Evolutionary conservation across 345 rosid genomes (phyloP), one percentile per base, ranked within the genome.

Genomic region (Trapa bicornis): DNA sequence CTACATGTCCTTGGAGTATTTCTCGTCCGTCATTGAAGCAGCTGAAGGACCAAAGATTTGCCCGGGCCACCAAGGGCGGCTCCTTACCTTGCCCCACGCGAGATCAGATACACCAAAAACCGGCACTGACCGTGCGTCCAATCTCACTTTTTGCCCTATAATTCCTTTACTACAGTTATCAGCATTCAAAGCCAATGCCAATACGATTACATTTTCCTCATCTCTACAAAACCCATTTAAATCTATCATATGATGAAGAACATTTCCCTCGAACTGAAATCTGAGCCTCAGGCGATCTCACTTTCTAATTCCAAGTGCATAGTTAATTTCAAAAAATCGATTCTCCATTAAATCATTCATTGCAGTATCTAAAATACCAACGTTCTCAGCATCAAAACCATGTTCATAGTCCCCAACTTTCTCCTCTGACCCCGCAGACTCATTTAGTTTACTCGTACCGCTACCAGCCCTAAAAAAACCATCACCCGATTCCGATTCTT

Each of bases 51-150:
- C 86, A 79, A 85, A 78, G 65, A 86, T 77, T 76, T 87, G 94
- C 56, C 89, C 96, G 4, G 96, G 96, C 96, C 98, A 89, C 98
- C 98, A 92, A 0, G 95, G 96, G 79, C 88, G 93, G 75, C 96
- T 86, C 79, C 82, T 83, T 38, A 86, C 91, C 75, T 92, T 92
- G 61, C 85, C 96, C 98, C 98, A 92, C 42, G 89, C 89, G 65
- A 92, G 76, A 80, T 87, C 96, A 17, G 81, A 71, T 11, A 66
- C 83, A 75, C 78, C 47, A 41, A 83, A 67, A 56, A 66, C 75
- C 47, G 6, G 42, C 48, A 74, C 76, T 1, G 53, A 56, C 37
- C 70, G 15, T 43, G 13, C 64, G 35, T 13, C 37, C 65, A 52
- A 69, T 32, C 37, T 66, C 53, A 14, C n/a, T 38, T 64, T 61